Percentiles rank a stretch among this genome's conserved stretches.
phyloP scores from a whole-genome alignment of 164 flowering plant species.

The Liquidambar formosana region DNA sequence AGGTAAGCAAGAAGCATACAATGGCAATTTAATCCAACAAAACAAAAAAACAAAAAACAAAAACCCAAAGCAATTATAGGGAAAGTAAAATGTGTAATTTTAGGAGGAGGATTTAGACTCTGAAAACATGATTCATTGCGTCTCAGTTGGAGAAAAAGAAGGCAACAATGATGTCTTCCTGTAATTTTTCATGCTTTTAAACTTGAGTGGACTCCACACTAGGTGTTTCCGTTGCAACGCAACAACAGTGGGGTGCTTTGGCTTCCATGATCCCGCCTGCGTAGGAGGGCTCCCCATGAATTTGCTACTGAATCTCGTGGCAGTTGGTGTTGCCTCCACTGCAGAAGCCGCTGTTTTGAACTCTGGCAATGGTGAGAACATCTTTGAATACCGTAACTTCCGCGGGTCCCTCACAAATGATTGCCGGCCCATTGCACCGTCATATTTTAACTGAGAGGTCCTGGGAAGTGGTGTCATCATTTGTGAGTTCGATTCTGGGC shows the following conservation, averaged over 20 bases:
- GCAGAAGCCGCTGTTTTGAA: constrained; percentile 12
- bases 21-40: background rate
- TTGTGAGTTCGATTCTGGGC: constrained; percentile 40
- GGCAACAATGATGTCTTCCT: constrained; percentile 51
- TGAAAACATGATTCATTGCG: constrained; percentile 16
- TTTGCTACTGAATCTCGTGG: constrained; percentile 47
- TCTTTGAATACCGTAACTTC: constrained; percentile 51
- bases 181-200: constrained; percentile 38
- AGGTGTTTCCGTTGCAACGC: constrained; percentile 57
- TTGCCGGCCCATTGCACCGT: constrained; percentile 27
- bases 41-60: background rate
- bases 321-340: constrained; percentile 52
- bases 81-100: too few relatives aligned
- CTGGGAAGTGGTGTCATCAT: constrained; percentile 45
- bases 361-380: constrained; percentile 55
- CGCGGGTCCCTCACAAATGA: constrained; percentile 58
- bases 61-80: background rate
- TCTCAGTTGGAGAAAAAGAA: constrained; percentile 12
- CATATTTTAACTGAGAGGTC: constrained; percentile 21
- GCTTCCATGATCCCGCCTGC: constrained; percentile 55
- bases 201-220: constrained; percentile 81
- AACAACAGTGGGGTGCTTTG: constrained; percentile 63
- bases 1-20: background rate
- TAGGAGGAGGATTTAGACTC: too few relatives aligned
- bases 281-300: constrained; percentile 68